Percentiles rank a stretch among this genome's conserved stretches.
phyloP scores from a whole-genome alignment of 1,284 basidiomycete species.

The Phlebopus sp. region DNA sequence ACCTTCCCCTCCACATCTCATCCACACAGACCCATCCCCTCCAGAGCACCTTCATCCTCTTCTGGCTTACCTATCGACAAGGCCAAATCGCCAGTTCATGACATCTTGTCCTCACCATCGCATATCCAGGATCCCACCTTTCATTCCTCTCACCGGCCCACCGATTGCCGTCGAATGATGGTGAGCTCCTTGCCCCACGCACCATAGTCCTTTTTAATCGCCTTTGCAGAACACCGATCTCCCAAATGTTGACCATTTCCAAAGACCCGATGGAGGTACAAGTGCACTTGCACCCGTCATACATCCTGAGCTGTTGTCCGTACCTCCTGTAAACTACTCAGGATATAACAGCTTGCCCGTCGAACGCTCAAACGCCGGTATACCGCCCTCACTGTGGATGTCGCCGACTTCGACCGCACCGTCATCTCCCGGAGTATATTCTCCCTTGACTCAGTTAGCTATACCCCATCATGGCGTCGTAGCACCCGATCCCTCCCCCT shows the following conservation, averaged over 20 bases:
- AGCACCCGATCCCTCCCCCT: conserved; percentile 34
- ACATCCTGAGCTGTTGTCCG: conserved; percentile 19
- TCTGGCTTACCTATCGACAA: conserved; percentile 8
- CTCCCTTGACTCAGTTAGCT: conserved; percentile 30
- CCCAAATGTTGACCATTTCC: conserved; percentile 13
- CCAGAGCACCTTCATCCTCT: conserved; percentile 17
- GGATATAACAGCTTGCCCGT: conserved; percentile 31
- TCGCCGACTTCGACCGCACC: conserved; percentile 57
- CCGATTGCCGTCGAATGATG: conserved; percentile 9
- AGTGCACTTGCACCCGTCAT: conserved; percentile 10
- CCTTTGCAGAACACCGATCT: conserved; percentile 21
- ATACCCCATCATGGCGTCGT: conserved; percentile 36
- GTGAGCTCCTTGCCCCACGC: conserved; percentile 13
- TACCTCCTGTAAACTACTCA: conserved; percentile 29
- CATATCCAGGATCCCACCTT: conserved; percentile 10
- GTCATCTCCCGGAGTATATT: conserved; percentile 36
- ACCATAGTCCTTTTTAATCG: background rate
- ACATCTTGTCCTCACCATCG: conserved; percentile 7
- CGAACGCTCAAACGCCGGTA: conserved; percentile 52
- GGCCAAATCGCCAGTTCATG: conserved; percentile 8
- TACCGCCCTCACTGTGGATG: conserved; percentile 81
- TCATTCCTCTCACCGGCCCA: conserved; percentile 14
- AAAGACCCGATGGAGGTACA: conserved; percentile 14
- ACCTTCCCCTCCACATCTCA: conserved; percentile 7
- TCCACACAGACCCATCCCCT: conserved; percentile 9